Evolutionary conservation across 345 rosid species (phyloP).

Genomic region (Eucalyptus cloeziana): DNA sequence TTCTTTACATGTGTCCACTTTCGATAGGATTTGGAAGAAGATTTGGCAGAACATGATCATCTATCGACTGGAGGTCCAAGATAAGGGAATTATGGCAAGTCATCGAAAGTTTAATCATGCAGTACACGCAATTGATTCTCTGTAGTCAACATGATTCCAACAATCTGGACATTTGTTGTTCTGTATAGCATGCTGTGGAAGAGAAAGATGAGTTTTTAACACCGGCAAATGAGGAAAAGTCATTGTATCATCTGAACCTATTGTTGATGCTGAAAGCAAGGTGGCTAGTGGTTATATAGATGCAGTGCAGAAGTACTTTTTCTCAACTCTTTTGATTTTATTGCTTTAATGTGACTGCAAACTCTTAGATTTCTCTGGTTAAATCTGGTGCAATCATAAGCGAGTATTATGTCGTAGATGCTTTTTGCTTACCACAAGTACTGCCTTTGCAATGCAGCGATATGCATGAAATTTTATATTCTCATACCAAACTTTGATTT

Average conservation of each 20-base stretch:
- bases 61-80: slow-evolving; percentile 18
- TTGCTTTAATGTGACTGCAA: not conserved
- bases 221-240: slow-evolving; percentile 17
- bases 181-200: slow-evolving; percentile 21
- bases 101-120: slow-evolving; percentile 9
- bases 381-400: not conserved
- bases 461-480: not conserved
- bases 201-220: slow-evolving; percentile 15
- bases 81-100: slow-evolving; percentile 6
- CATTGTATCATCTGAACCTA: slow-evolving; percentile 19
- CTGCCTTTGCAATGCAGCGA: not conserved
- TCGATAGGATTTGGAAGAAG: not conserved
- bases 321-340: not conserved
- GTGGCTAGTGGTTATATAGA: slow-evolving; percentile 14
- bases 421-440: not conserved
- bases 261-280: slow-evolving; percentile 16
- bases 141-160: not conserved
- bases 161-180: not conserved
- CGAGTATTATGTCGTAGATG: not conserved
- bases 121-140: slow-evolving; percentile 18
- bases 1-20: not conserved
- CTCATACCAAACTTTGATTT: not conserved
- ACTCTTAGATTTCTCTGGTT: not conserved
- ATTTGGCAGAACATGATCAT: slow-evolving; percentile 8
- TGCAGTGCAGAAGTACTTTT: slow-evolving; percentile 19